Percentiles rank a stretch among this genome's conserved stretches.
These are phyloP conservation scores for Suillus cothurnatus DNA, from an alignment of 768 basidiomycete species.

Conservation along the genomic window DNA sequence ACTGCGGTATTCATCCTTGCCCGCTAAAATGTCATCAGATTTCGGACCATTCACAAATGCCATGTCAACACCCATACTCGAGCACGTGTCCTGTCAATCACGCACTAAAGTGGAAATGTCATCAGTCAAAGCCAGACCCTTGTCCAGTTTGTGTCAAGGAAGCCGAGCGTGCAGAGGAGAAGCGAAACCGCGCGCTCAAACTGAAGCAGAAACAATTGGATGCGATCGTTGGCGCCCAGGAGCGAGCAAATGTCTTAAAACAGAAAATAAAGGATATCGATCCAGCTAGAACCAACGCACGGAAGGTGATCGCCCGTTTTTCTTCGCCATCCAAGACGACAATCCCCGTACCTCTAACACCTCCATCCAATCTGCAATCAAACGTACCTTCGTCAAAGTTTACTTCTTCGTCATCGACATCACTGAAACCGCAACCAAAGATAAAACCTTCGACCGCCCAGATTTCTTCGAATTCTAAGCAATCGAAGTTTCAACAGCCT, in stretches of 20 bases:
- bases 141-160: conserved; percentile 54
- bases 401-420: conserved; percentile 5
- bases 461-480: not conserved
- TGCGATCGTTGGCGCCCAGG: conserved; percentile 36
- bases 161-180: conserved; percentile 42
- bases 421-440: not conserved
- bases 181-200: conserved; percentile 32
- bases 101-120: conserved; percentile 44
- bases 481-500: not conserved
- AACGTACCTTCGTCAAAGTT: conserved; percentile 5
- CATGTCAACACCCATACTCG: conserved; percentile 42
- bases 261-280: conserved; percentile 52
- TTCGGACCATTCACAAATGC: conserved; percentile 55
- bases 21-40: conserved; percentile 63
- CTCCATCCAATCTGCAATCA: conserved; percentile 6
- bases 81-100: conserved; percentile 49
- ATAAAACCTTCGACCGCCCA: not conserved
- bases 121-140: conserved; percentile 33
- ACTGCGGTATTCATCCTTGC: conserved; percentile 56
- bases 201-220: conserved; percentile 43
- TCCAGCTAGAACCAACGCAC: conserved; percentile 26
- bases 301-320: not conserved
- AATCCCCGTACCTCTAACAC: not conserved
- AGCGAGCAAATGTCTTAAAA: conserved; percentile 36
- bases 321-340: not conserved